Base-by-base conservation (phyloP, 306 rosid species). In the Calophaca sinica region DNA sequence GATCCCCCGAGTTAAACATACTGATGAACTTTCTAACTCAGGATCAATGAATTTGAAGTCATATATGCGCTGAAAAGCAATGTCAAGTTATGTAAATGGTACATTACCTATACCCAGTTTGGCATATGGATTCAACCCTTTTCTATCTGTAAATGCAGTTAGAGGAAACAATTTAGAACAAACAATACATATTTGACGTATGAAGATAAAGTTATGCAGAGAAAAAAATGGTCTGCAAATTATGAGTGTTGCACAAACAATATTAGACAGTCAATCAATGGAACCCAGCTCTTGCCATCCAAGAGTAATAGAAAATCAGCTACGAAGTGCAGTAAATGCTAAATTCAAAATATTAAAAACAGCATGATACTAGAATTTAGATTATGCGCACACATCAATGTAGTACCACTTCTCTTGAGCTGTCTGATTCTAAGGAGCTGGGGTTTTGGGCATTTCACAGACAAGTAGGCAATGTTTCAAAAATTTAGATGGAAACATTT, bases 51-150 rank as follows among this genome's bases (percentile, higher is more conserved):
- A 59, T 11, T 45, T 11, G 5, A 20, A 20, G 26, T 20, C 26
- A 20, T 0, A 20, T 20, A 20, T 9, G 6, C 31, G 51, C 36
- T 28, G 50, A 59, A 52, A 70, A 50, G 49, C n/a, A 70, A 70
- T 61, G 51, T n/a, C 64, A 31, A 81, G 55, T 62, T 12, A 33
- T 53, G 84, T 53, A 46, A 76, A 33, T 3, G 11, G 42, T 62
- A 28, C 33, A 57, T 81, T 81, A 81, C 85, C 81, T 55, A 81
- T 9, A 29, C 14, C 59, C 74, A 70, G 50, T 64, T 38, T 76
- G 9, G 2, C 36, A 5, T 39, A n/a, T n/a, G n/a, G n/a, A n/a
- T n/a, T 54, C 70, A 7, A 45, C 7, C 45, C 0, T 1, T 66
- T 7, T 14, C n/a, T 2, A 36, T 39, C 59, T 68, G 62, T 0